phyloP scores from a whole-genome alignment of 208 protist genomes.

The Acanthamoeba lenticulata region DNA sequence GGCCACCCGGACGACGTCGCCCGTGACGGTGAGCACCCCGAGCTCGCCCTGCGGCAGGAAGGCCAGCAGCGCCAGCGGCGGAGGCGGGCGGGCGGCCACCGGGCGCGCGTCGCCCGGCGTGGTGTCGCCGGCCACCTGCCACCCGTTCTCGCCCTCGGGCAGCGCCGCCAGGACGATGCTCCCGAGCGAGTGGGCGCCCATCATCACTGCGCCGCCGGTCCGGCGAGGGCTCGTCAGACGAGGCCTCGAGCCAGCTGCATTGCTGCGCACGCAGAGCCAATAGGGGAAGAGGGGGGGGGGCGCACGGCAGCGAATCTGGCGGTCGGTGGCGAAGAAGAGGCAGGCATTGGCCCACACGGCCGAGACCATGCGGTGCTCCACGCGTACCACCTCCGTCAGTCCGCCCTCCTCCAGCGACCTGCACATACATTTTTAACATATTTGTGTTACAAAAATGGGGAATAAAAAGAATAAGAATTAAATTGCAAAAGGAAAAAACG shows the following conservation, averaged over 20 bases:
- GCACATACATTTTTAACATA: neutral
- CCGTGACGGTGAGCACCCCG: constrained; percentile 11
- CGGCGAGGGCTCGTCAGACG: neutral
- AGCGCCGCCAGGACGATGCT: neutral
- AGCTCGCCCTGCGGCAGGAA: constrained; percentile 1
- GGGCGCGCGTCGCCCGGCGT: neutral
- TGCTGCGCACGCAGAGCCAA: neutral
- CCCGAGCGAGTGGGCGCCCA: neutral
- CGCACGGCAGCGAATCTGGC: constrained; percentile 6
- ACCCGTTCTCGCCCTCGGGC: neutral
- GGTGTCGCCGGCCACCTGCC: neutral
- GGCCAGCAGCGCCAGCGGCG: neutral
- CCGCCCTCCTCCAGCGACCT: neutral
- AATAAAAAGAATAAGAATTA: neutral
- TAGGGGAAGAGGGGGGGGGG: neutral
- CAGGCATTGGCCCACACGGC: constrained; percentile 38
- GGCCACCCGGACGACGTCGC: neutral
- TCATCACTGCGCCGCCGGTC: constrained; percentile 6
- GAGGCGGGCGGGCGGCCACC: neutral
- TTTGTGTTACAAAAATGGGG: neutral
- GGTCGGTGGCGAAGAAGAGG: constrained; percentile 41
- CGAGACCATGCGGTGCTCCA: constrained; percentile 10
- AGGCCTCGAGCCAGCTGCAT: neutral
- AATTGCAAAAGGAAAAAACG: no score
- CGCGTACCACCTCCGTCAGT: neutral